Evolutionary conservation across 2,329 filamentous ascomycete species (phyloP).

Genomic region (Nemania sp.): DNA sequence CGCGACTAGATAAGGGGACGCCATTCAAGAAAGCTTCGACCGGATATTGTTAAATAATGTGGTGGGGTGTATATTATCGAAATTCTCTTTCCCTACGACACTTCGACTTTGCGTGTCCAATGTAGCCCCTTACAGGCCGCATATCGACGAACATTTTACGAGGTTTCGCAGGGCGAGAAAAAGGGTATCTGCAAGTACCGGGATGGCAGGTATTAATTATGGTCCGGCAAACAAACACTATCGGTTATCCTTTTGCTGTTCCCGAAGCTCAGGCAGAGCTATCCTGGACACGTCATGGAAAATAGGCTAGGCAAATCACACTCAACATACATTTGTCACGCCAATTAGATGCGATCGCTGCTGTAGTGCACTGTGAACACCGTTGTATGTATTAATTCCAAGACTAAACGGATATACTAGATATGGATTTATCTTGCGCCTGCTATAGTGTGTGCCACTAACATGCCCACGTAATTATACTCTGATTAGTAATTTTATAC

Average conservation of each 20-base stretch:
- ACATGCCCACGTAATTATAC: too few species aligned
- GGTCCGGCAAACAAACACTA: too few species aligned
- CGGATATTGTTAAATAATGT: neutral
- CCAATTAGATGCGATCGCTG: neutral
- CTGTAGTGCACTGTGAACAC: neutral
- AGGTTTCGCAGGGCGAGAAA: slow-evolving; percentile 9
- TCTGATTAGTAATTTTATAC: too few species aligned
- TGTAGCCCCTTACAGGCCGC: neutral
- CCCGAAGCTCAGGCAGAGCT: neutral
- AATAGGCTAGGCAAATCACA: slow-evolving; percentile 1
- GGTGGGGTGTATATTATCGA: neutral
- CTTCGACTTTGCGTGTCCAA: slow-evolving; percentile 1
- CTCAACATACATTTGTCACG: slow-evolving; percentile 6
- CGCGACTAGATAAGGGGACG: too few species aligned
- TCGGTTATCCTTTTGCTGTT: neutral
- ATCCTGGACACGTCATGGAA: neutral
- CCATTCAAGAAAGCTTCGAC: neutral
- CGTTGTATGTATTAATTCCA: neutral
- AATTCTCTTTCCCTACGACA: neutral
- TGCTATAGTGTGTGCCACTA: too few species aligned
- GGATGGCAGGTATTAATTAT: too few species aligned
- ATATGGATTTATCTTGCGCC: neutral
- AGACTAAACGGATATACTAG: neutral
- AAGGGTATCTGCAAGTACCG: too few species aligned
- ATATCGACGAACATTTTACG: neutral